These are phyloP conservation scores for Plasmodium ovale DNA, from an alignment of 169 alveolate genomes.

Conservation along the genomic window DNA sequence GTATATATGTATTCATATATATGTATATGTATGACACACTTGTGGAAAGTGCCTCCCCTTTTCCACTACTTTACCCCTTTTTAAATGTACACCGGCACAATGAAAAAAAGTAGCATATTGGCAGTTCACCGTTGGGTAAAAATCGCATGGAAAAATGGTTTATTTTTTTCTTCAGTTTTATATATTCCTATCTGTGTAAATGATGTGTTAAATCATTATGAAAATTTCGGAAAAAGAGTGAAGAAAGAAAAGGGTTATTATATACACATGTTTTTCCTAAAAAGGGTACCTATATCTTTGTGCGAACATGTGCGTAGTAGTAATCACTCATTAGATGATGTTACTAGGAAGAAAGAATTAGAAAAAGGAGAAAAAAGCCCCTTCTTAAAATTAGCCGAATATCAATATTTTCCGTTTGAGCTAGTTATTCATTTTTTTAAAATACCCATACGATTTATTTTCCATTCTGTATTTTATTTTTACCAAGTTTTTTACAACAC, in stretches of 20 bases:
- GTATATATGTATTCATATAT: background rate
- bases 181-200: slow-evolving; percentile 4
- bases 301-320: slow-evolving; percentile 3
- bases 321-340: background rate
- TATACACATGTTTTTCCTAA: slow-evolving; percentile 2
- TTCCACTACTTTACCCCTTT: background rate
- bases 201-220: slow-evolving; percentile 7
- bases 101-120: slow-evolving; percentile 26
- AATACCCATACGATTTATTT: slow-evolving; percentile 8
- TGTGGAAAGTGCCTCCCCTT: background rate
- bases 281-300: slow-evolving; percentile 5
- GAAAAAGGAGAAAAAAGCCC: background rate
- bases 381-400: slow-evolving; percentile 11
- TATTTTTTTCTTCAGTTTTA: background rate
- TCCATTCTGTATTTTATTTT: slow-evolving; percentile 16
- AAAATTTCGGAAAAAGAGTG: slow-evolving; percentile 3
- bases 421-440: slow-evolving; percentile 24
- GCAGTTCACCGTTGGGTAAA: slow-evolving; percentile 17
- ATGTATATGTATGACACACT: background rate
- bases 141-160: background rate
- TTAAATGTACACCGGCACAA: no score
- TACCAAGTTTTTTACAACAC: slow-evolving; percentile 2
- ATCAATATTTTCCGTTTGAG: slow-evolving; percentile 3
- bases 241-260: background rate
- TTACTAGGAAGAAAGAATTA: background rate